Evolutionary conservation across 208 protist genomes (phyloP), one percentile per base, ranked within the genome.

Genomic region (Leishmania amazonensis): DNA sequence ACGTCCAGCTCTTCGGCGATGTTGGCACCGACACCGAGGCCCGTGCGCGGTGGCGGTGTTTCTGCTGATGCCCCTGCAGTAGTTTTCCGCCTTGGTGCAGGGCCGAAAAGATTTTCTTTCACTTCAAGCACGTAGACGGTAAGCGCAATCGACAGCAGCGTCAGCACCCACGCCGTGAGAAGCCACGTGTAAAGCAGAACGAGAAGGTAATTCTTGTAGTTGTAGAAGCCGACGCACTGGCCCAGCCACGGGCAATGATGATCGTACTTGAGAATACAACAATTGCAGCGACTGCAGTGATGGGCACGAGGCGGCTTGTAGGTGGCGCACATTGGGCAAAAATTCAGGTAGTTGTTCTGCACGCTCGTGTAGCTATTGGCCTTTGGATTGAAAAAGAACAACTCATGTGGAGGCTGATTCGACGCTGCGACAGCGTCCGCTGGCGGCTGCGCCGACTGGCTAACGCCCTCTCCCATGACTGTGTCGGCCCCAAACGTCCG

Each of bases 181-280:
- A 97, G 71, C 80, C 87, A 94, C 17, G 88, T 91, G 80, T 96
- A 98, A 53, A 96, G 74, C 21, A 98, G 77, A 72, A 95, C 80
- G 13, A 97, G 86, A 31, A 98, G 90, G 78, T 96, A 98, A 76
- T 94, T 93, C 73, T 98, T 98, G 87, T 98, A 97, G 87, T 98
- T 98, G 77, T 93, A 96, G 80, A 97, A 96, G n/a, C 96, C 96
- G 3, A 98, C 91, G 80, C 96, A 98, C 74, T 94, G 95, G 15
- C 95, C 96, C 19, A 97, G 85, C 96, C 96, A 98, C 3, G 96
- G 95, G 85, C 96, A 98, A 82, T 98, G 96, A 81, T 98, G 96
- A 80, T 98, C 96, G 81, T 97, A 98, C 85, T 96, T 94, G 72
- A 97, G 87, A 1, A 98, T 88, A 79, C 96, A 98, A 70, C 83